Evolutionary conservation across 805 yeast species (phyloP).

Genomic region (Suhomyces pyralidae): DNA sequence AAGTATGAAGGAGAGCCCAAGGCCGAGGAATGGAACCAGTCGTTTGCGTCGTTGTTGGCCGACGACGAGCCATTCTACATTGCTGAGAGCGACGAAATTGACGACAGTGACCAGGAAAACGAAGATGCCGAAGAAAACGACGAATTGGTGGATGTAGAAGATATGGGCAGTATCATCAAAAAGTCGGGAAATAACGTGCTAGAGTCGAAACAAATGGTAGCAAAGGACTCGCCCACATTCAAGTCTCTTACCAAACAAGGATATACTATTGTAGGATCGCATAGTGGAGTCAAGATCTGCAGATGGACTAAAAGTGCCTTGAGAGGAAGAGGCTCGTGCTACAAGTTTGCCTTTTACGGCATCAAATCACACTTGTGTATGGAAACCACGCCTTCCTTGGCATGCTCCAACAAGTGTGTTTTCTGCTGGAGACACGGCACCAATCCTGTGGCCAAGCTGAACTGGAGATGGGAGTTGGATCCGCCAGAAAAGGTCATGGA

Average conservation of each 20-base stretch:
- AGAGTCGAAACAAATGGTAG: conserved; percentile 75
- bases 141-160: conserved; percentile 77
- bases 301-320: conserved; percentile 95
- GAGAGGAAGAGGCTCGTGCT: conserved; percentile 92
- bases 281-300: conserved; percentile 92
- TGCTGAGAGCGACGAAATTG: conserved; percentile 57
- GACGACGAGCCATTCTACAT: conserved; percentile 67
- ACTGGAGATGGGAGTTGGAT: conserved; percentile 95
- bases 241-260: conserved; percentile 90
- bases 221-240: conserved; percentile 83
- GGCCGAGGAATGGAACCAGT: conserved; percentile 64
- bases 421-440: conserved; percentile 98
- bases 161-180: conserved; percentile 65
- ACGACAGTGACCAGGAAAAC: conserved; percentile 46
- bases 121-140: conserved; percentile 22
- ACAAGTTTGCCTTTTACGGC: conserved; percentile 89
- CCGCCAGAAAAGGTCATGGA: conserved; percentile 78
- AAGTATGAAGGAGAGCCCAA: conserved; percentile 61
- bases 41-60: conserved; percentile 56
- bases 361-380: conserved; percentile 87
- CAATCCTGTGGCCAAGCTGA: conserved; percentile 88
- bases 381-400: conserved; percentile 93
- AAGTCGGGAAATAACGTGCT: conserved; percentile 20
- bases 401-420: conserved; percentile 93
- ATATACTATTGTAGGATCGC: conserved; percentile 88